Percentiles rank a stretch among this genome's conserved stretches.
Conservation (phyloP, 2,329 filamentous ascomycete genomes). For the Stagonosporopsis rhizophila region DNA sequence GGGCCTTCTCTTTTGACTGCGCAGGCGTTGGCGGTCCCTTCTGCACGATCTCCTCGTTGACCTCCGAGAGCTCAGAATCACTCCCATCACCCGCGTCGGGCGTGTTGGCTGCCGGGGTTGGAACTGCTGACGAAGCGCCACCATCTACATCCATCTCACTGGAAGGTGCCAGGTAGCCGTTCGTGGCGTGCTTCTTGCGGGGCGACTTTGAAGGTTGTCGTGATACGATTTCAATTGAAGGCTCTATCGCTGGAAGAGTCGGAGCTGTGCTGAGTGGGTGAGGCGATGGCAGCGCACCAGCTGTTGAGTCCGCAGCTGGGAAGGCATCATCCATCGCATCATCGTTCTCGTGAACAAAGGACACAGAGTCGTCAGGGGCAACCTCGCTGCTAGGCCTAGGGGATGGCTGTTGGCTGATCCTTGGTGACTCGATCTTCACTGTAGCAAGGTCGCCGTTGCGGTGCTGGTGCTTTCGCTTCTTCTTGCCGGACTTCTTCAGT, state of each 20-base stretch:
- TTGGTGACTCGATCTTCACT: constrained; percentile 44
- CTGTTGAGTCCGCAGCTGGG: constrained; percentile 14
- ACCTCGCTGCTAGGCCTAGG: constrained; percentile 36
- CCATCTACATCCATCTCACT: constrained; percentile 32
- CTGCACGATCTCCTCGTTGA: constrained; percentile 49
- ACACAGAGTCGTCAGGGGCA: constrained; percentile 34
- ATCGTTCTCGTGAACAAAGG: constrained; percentile 29
- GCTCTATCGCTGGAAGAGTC: constrained; percentile 32
- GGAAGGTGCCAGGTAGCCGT: constrained; percentile 27
- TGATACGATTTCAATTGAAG: constrained; percentile 35
- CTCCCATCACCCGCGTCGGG: constrained; percentile 38
- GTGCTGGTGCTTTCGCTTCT: constrained; percentile 25
- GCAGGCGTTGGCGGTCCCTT: constrained; percentile 43
- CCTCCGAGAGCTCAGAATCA: constrained; percentile 48
- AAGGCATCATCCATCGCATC: constrained; percentile 31
- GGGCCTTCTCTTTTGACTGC: constrained; percentile 33
- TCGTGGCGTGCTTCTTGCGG: constrained; percentile 36
- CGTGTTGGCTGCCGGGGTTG: constrained; percentile 37
- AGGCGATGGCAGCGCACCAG: constrained; percentile 19
- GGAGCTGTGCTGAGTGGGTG: constrained; percentile 42
- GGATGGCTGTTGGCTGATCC: constrained; percentile 29
- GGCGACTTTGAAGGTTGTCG: constrained; percentile 43
- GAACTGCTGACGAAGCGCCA: constrained; percentile 35
- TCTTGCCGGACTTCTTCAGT: constrained; percentile 53
- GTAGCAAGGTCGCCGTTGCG: constrained; percentile 26